phyloP scores from a whole-genome alignment of 331 rosid species.

The Telfairia occidentalis region DNA sequence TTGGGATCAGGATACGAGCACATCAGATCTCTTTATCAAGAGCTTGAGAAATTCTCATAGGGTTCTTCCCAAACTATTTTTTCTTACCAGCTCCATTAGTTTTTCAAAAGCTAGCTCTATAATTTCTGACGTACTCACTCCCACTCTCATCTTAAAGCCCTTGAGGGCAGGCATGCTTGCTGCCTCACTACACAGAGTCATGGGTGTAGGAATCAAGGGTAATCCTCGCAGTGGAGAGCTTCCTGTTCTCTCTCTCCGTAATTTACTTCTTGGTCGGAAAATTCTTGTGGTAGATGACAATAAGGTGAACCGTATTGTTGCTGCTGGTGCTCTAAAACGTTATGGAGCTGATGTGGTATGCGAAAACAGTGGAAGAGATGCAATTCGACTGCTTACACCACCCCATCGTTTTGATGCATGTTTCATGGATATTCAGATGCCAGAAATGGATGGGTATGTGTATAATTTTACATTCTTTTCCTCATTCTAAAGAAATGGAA shows the following conservation, averaged over 20 bases:
- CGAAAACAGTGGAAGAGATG: slow-evolving; percentile 38
- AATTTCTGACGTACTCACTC: slow-evolving; percentile 16
- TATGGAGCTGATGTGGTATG: slow-evolving; percentile 60
- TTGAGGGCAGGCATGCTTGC: slow-evolving; percentile 61
- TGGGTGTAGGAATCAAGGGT: slow-evolving; percentile 43
- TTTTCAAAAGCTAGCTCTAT: slow-evolving; percentile 20
- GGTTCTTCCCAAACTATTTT: slow-evolving; percentile 35
- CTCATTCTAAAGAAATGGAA: neutral
- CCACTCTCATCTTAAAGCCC: slow-evolving; percentile 42
- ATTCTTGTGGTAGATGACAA: slow-evolving; percentile 60
- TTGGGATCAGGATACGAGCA: slow-evolving; percentile 36
- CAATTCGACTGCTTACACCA: slow-evolving; percentile 38
- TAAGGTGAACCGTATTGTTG: slow-evolving; percentile 48
- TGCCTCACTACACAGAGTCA: slow-evolving; percentile 47
- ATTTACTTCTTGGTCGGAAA: slow-evolving; percentile 41
- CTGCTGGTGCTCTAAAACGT: slow-evolving; percentile 51
- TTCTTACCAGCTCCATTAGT: slow-evolving; percentile 32
- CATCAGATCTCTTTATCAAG: slow-evolving; percentile 22
- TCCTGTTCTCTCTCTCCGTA: slow-evolving; percentile 40
- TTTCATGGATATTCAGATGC: slow-evolving; percentile 76
- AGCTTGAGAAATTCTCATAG: slow-evolving; percentile 17
- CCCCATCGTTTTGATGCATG: slow-evolving; percentile 57
- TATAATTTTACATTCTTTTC: neutral
- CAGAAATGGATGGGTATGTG: slow-evolving; percentile 63
- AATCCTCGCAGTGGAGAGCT: slow-evolving; percentile 43